phyloP scores from a whole-genome alignment of 1,284 basidiomycete genomes.

The Schizophyllum amplum region DNA sequence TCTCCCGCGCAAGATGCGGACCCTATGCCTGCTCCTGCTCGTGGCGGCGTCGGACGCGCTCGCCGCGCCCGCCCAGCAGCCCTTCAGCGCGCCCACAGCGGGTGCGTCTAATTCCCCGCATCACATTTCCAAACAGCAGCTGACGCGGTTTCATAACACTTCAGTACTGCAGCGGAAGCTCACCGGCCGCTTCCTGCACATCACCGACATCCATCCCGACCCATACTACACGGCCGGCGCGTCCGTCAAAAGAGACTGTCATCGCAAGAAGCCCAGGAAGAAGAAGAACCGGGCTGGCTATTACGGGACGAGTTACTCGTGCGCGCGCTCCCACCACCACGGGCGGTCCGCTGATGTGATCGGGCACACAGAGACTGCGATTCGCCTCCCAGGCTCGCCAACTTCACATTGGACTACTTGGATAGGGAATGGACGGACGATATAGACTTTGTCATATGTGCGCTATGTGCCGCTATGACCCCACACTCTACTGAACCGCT shows the following conservation, averaged over 20 bases:
- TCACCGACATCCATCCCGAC: conserved; percentile 82
- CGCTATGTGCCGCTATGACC: conserved; percentile 13
- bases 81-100: conserved; percentile 15
- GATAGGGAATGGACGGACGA: conserved; percentile 74
- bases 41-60: conserved; percentile 10
- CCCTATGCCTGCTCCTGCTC: conserved; percentile 1
- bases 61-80: conserved; percentile 17
- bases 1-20: neutral
- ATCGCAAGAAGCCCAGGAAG: conserved; percentile 54
- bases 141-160: conserved; percentile 6
- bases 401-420: conserved; percentile 77
- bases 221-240: conserved; percentile 44
- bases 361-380: conserved; percentile 70
- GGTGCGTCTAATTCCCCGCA: conserved; percentile 5
- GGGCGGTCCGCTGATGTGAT: conserved; percentile 1
- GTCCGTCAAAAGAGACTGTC: conserved; percentile 51
- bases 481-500: conserved; percentile 8
- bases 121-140: conserved; percentile 8
- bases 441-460: conserved; percentile 87
- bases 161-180: conserved; percentile 38
- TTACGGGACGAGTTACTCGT: conserved; percentile 60
- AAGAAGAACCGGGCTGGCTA: conserved; percentile 41
- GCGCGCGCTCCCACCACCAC: conserved; percentile 7
- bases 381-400: conserved; percentile 70
- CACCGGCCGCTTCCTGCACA: conserved; percentile 64